Evolutionary conservation across 176 grass and related monocot species (phyloP).

Genomic region (Poa annua): DNA sequence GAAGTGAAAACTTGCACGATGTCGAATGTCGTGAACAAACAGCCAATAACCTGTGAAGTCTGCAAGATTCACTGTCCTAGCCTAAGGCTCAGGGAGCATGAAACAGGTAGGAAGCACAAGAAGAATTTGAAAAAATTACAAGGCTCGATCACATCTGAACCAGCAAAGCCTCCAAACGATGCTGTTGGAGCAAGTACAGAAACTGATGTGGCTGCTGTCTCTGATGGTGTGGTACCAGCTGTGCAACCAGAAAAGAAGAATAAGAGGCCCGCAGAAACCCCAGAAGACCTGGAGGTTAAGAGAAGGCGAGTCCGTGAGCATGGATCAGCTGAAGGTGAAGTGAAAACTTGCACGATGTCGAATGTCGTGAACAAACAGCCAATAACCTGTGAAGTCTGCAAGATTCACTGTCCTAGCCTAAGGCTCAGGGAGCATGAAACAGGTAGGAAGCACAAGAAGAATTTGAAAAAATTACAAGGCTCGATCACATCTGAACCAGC

Average conservation of each 20-base stretch:
- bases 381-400: too few relatives aligned
- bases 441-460: conserved; percentile 78
- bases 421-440: not conserved
- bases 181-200: conserved; percentile 5
- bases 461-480: conserved; percentile 44
- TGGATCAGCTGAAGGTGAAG: conserved; percentile 51
- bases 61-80: too few relatives aligned
- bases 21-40: conserved; percentile 26
- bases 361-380: conserved; percentile 44
- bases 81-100: conserved; percentile 59
- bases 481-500: conserved; percentile 45
- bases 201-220: not conserved
- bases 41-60: conserved; percentile 51
- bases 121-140: conserved; percentile 76
- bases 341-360: conserved; percentile 63
- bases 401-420: too few relatives aligned
- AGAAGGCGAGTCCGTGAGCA: conserved; percentile 61
- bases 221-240: conserved; percentile 22
- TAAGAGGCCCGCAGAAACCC: conserved; percentile 36
- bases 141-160: conserved; percentile 47
- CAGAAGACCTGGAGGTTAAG: conserved; percentile 64
- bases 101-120: conserved; percentile 74
- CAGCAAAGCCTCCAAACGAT: conserved; percentile 29
- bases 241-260: conserved; percentile 52
- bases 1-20: conserved; percentile 4